A percentile compares a stretch with the other conserved stretches of the same genome.
These are phyloP conservation scores for Candolleomyces aberdarensis DNA, from an alignment of 768 basidiomycete species.

Conservation along the genomic window DNA sequence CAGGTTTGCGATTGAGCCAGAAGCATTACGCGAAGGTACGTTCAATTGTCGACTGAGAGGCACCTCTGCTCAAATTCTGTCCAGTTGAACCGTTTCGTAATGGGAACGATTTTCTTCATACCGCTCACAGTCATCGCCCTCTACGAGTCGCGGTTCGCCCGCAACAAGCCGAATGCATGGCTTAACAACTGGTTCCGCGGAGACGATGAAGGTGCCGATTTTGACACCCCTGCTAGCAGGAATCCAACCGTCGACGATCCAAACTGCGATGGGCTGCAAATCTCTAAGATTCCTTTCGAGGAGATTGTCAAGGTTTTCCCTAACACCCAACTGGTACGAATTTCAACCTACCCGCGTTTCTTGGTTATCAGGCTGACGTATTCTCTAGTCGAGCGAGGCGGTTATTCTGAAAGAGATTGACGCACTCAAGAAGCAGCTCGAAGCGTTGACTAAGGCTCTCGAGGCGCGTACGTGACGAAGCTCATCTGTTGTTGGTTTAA, in stretches of 20 bases:
- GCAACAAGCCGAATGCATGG: conserved; percentile 50
- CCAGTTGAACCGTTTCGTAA: conserved; percentile 74
- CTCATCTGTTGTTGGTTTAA: too few relatives aligned
- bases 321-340: conserved; percentile 64
- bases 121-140: conserved; percentile 74
- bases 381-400: conserved; percentile 62
- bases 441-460: conserved; percentile 20
- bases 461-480: too few relatives aligned
- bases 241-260: conserved; percentile 63
- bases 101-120: conserved; percentile 78
- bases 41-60: not conserved
- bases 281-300: conserved; percentile 67
- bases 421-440: conserved; percentile 48
- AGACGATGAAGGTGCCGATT: conserved; percentile 52
- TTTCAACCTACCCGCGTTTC: conserved; percentile 3
- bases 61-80: conserved; percentile 2
- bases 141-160: conserved; percentile 60
- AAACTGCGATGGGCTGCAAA: conserved; percentile 52
- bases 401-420: conserved; percentile 63
- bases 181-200: conserved; percentile 64
- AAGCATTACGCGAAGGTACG: conserved; percentile 58
- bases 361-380: not conserved
- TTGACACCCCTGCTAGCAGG: conserved; percentile 46
- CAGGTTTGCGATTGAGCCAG: conserved; percentile 40
- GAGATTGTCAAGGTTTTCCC: conserved; percentile 73